A percentile compares a stretch with the other conserved stretches of the same genome.
These are phyloP conservation scores for Prunus armeniaca DNA, from an alignment of 306 rosid genomes.

Conservation along the genomic window DNA sequence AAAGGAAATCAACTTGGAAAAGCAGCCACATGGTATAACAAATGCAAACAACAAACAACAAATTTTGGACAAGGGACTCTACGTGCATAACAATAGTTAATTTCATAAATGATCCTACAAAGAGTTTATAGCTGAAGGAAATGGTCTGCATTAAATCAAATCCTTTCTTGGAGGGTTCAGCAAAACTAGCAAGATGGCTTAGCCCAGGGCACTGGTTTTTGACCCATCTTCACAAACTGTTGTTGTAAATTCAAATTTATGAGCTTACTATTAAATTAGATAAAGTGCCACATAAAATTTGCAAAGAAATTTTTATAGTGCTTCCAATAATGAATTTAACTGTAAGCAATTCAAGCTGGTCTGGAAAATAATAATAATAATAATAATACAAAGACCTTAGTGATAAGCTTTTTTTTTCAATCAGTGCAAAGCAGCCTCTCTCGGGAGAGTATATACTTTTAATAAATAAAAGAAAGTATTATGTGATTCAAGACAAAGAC, in stretches of 20 bases:
- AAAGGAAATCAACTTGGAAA: background rate
- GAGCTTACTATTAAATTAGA: background rate
- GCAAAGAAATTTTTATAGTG: background rate
- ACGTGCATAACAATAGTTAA: background rate
- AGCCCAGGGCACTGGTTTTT: background rate
- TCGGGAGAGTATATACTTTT: background rate
- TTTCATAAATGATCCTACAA: background rate
- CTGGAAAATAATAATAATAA: background rate
- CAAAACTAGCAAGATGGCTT: background rate
- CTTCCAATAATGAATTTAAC: background rate
- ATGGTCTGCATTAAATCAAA: background rate
- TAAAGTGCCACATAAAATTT: background rate
- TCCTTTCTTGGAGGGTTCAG: background rate
- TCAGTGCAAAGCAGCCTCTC: background rate
- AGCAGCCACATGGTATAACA: constrained; percentile 4
- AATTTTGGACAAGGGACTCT: background rate
- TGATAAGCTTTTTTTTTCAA: background rate
- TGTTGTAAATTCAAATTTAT: background rate
- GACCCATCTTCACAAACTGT: background rate
- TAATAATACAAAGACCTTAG: background rate
- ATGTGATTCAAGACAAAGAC: background rate
- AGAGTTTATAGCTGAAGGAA: background rate
- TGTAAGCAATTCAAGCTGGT: background rate
- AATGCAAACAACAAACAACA: constrained; percentile 11
- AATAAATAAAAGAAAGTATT: background rate